Evolutionary conservation across 2,329 filamentous ascomycete genomes (phyloP), one percentile per base, ranked within the genome.

Genomic region (Chaetomiaceae sp.): DNA sequence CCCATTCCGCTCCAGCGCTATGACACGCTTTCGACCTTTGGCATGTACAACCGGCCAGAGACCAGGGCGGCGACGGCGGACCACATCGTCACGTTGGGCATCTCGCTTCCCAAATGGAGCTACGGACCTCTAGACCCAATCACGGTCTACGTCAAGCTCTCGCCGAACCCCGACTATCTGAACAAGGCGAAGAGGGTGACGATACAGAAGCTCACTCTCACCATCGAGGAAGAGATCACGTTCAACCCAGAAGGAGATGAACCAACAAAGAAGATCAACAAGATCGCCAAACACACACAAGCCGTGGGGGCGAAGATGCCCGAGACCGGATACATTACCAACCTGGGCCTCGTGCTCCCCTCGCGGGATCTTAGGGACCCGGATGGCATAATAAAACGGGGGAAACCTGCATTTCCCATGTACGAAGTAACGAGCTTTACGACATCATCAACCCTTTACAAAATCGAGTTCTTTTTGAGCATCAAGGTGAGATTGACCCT

Each of bases 11-110:
- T 99, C 62, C 84, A 89, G 61, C 81, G 94, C 66, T 99, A 97
- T 74, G 94, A 99, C 70, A 99, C 92, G 1, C 77, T 99, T 44
- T 96, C 91, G 37, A 97, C 94, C 1, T 99, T 99, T 73, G 94
- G 94, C 71, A 97, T 97, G 94, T 99, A 97, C 76, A 97, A 97
- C 72, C 86, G 90, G 50, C 92, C 91, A 14, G 92, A 96, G 70
- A 87, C 87, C 54, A 89, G 90, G 51, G 87, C 95, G 64, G 82
- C 85, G 55, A 89, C 90, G 29, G 84, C 87, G 47, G 94, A 97
- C 73, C 94, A 95, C 69, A 75, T 97, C 50, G 89, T 97, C 56
- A 95, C 90, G 8, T 75, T 97, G 50, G 90, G 89, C 41, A 95
- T 96, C 61, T 95, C 90, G 56, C 76, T 99, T 60, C 92, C 94